A percentile compares a stretch with the other conserved stretches of the same genome.
Evolutionary conservation across 371 early-diverging fungal species (phyloP).

Genomic region (Funneliformis caledonium): DNA sequence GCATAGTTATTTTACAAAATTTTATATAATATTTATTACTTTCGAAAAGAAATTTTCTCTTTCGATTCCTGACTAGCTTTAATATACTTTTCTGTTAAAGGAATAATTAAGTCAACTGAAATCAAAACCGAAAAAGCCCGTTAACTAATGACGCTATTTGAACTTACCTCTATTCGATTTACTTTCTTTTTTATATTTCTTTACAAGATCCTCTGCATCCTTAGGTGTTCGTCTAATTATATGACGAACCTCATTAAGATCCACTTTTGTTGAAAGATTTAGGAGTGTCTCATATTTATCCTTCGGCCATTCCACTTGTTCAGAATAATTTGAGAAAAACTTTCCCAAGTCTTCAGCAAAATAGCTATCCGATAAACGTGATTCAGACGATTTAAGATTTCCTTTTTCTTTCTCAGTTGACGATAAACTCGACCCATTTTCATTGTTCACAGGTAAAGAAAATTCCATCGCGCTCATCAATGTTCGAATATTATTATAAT

Average conservation of each 20-base stretch:
- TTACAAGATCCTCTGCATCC: constrained; percentile 54
- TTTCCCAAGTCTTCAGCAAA: constrained; percentile 15
- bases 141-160: background rate
- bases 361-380: constrained; percentile 13
- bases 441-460: background rate
- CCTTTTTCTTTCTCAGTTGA: constrained; percentile 1
- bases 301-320: constrained; percentile 21
- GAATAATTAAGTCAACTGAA: background rate
- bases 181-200: constrained; percentile 51
- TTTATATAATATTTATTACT: constrained; percentile 40
- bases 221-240: constrained; percentile 52
- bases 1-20: background rate
- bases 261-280: background rate
- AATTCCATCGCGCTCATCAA: constrained; percentile 20
- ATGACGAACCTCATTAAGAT: constrained; percentile 47
- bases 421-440: background rate
- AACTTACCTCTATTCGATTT: constrained; percentile 50
- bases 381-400: constrained; percentile 4
- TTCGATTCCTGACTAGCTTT: constrained; percentile 46
- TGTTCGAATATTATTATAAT: constrained; percentile 2
- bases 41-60: constrained; percentile 69
- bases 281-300: constrained; percentile 7
- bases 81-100: constrained; percentile 58
- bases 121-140: background rate
- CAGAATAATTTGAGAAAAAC: constrained; percentile 4